Base-by-base conservation (phyloP, 371 early-diverging fungal species). In the Mortierella sp. region DNA sequence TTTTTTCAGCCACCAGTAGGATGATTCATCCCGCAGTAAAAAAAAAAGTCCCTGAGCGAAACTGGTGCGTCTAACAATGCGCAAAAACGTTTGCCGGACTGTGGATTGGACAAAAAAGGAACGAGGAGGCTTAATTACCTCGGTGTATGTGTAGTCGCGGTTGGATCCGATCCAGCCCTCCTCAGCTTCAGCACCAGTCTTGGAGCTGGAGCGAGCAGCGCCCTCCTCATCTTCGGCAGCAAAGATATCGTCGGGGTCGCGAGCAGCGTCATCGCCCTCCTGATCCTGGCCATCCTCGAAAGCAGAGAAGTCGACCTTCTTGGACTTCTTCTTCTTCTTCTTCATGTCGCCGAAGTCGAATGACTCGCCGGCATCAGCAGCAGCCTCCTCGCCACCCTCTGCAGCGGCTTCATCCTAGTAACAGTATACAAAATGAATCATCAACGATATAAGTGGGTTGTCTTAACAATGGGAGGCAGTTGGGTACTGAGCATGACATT, bases 71-170 rank as follows among this genome's bases (percentile, higher is more conserved):
- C 68, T 35, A n/a, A 63, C 18, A n/a, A 29, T 14, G 11, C 41
- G 14, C 10, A 41, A 68, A 41, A 35, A 71, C 18, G 29, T 12
- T 27, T 6, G 63, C 7, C 6, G 5, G 63, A 21, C 3, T 21
- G 51, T 51, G 21, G 16, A 21, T 21, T 21, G 51, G 18, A 55
- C 44, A 43, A 51, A 73, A 43, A 11, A 49, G 16, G 51, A 18
- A 58, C 56, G 8, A 44, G 46, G 68, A 65, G 18, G 18, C 38
- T 55, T n/a, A 77, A 80, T 79, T 90, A 95, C 95, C 90, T 98
- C 99, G 29, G 93, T 89, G 87, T 98, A 99, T 32, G 96, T 94
- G 90, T 99, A 99, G 90, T 99, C 99, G 65, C 99, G 94, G 89
- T 96, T 96, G 74, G 96, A 92, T 77, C 94, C 96, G 27, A 95